Evolutionary conservation across 2,329 filamentous ascomycete species (phyloP), one percentile per base, ranked within the genome.

Genomic region (Neobulgaria alba): DNA sequence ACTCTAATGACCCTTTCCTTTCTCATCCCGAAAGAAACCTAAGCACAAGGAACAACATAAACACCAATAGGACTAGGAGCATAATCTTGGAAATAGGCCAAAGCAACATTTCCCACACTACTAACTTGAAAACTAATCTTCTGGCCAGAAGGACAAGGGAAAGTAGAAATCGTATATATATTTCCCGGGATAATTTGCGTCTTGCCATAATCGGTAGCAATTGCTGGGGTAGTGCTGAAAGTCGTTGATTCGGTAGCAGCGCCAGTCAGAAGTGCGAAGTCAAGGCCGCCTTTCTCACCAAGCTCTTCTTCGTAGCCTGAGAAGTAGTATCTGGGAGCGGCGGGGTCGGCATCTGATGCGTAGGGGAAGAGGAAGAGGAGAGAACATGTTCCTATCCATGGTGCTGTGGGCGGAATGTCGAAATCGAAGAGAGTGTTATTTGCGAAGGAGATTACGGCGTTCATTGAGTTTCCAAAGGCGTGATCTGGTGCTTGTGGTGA

Each of bases 281-380:
- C 42, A 2, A 58, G 19, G 8, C 55, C 56, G 3, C 57, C 57
- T 26, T 52, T 36, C 37, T 45, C 31, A 7, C 45, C 48, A 17
- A 45, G 29, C 33, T 56, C 52, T 33, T 54, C 46, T 41, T 59
- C 56, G 10, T 51, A 45, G 9, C 56, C 56, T 2, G 49, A 50
- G 42, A 53, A 59, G 18, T 45, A 48, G 41, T 49, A 58, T 8
- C 33, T 42, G 4, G 41, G 46, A 9, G 46, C 44, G 0, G 45
- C 41, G 4, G 46, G 49, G 23, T 47, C 46, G 19, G 54, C 43
- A 3, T 52, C 41, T 9, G 41, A 41, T n/a, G 33, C 39, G 41
- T 41, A 57, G 7, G 57, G 57, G 48, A 59, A 59, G 33, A 53
- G 50, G 46, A 59, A 59, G 33, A 59, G 17, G 1, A 59, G 48